Base-by-base conservation (phyloP, 2,329 filamentous ascomycete genomes). In the Trichoderma hamatum region DNA sequence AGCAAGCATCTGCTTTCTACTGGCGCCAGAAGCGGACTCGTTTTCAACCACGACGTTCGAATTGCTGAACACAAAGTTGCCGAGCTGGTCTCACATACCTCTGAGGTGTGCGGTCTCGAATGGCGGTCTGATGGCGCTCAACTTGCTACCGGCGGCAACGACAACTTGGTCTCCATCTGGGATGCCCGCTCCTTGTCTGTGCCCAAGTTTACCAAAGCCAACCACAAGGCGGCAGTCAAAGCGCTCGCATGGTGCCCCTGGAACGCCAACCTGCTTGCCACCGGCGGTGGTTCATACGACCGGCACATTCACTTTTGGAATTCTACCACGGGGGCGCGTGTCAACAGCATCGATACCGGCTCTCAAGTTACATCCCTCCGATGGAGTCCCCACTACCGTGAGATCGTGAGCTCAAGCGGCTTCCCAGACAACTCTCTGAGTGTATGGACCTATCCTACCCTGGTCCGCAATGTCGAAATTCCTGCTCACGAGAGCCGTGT, bases 301-400 rank as follows among this genome's bases (percentile, higher is more conserved):
- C 92, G 94, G 75, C 92, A 97, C 83, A 99, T 99, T 81, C 96
- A 99, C 85, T 99, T 99, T 88, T 99, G 96, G 96, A 99, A 99
- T 87, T 96, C 94, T 58, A 98, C 96, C 26, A 97, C 95, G 5
- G 96, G 96, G 71, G 95, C 96, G 65, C 92, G 96, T 75, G 94
- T 97, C 84, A 99, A 99, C 90, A 97, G 93, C 87, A 98, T 99
- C 81, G 94, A 98, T 80, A 98, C 96, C 51, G 96, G 96, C 71
- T 97, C 94, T 58, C 96, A 99, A 82, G 96, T 99, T 69, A 99
- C 96, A 74, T 96, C 92, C 75, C 88, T 99, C 69, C 91, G 94
- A 76, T 99, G 96, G 96, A 97, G 93, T 86, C 93, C 94, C 71
- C 91, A 93, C 82, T 97, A 98, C 87, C 94, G 96, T 74, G 96